Evolutionary conservation across 352 stramenopile species (phyloP), one percentile per base, ranked within the genome.

Genomic region (Phytophthora sansomeana): DNA sequence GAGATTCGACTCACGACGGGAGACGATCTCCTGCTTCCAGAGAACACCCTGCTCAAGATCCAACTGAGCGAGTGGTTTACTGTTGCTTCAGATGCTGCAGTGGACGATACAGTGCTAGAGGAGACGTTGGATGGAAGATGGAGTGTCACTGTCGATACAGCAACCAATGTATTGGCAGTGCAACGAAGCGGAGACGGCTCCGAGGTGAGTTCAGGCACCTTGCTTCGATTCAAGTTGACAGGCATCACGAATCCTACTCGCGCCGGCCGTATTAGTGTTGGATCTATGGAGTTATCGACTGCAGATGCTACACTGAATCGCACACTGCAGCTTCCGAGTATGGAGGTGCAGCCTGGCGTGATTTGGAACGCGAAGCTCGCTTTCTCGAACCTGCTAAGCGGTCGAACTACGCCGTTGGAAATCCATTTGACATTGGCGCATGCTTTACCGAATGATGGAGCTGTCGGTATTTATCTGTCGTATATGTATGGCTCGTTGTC

Each of bases 401-500:
- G 82, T n/a, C 63, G 83, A 21, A 56, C 17, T 13, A 65, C 75
- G 3, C 61, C 72, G 14, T 33, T 90, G 11, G 41, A 35, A 1
- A 51, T 85, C 19, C 50, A 60, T 0, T 42, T 87, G 26, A 80
- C 67, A 6, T 67, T 77, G 14, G 49, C 66, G 3, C 65, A 85
- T 29, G 36, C 19, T 7, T 41, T 91, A 1, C 82, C 80, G 0
- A 64, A 51, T 13, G 75, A 78, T 29, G 84, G 82, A 24, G 52
- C 63, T 26, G 39, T 91, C 13, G 41, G 73, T 46, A 41, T 93
- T 30, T 68, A 77, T 53, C 49, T 93, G n/a, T 81, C 84, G 11
- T 69, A 56, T 29, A 47, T 85, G n/a, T 92, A 88, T 53, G 58
- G 65, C 3, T 63, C 71, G 0, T 53, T 81, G 36, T 33, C 36